Percentiles rank a stretch among this genome's conserved stretches.
These are phyloP conservation scores for Castanea mollissima DNA, from an alignment of 306 rosid genomes.

Conservation along the genomic window DNA sequence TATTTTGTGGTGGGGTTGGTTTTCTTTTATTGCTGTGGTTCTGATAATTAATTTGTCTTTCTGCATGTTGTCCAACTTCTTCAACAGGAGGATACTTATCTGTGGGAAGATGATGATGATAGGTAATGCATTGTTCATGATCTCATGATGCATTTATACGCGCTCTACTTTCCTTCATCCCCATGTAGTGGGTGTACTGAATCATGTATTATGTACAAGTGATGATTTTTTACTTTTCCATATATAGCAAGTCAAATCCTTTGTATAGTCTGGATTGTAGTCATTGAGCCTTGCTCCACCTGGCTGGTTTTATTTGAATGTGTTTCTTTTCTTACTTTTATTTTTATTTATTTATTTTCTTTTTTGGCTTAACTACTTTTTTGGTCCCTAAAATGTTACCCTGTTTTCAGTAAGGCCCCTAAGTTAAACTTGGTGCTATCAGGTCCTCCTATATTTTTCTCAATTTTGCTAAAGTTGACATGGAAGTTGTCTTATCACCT, in stretches of 20 bases:
- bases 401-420: neutral
- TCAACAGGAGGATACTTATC: slow-evolving; percentile 86
- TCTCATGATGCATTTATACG: neutral
- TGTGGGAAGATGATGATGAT: slow-evolving; percentile 98
- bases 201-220: neutral
- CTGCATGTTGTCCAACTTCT: slow-evolving; percentile 21
- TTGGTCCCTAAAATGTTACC: neutral
- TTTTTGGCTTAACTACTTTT: neutral
- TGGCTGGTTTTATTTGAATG: neutral
- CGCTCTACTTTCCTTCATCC: neutral
- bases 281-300: neutral
- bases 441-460: neutral
- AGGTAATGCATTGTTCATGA: slow-evolving; percentile 47
- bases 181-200: neutral
- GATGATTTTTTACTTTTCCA: neutral
- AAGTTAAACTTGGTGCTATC: neutral
- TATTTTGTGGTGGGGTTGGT: neutral
- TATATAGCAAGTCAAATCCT: neutral
- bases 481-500: neutral
- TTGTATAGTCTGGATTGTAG: neutral
- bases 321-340: neutral
- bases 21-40: neutral
- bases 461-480: neutral
- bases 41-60: slow-evolving; percentile 11
- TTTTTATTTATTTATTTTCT: neutral